Conservation (phyloP, 495 filamentous ascomycete species). For the Lasiosphaeria miniovina region DNA sequence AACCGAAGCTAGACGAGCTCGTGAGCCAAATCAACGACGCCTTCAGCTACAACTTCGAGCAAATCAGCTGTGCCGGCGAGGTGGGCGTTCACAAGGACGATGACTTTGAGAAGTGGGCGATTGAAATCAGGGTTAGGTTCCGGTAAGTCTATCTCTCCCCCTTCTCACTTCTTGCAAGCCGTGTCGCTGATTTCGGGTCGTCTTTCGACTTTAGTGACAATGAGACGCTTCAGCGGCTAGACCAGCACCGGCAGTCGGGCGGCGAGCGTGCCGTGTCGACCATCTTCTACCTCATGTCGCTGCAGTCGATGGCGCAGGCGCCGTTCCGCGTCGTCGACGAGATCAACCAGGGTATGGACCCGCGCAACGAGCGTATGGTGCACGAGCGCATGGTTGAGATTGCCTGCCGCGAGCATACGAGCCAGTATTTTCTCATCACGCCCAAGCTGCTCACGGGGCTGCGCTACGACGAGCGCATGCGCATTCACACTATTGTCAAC, state of each 20-base stretch:
- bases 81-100: constrained; percentile 77
- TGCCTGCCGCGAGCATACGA: constrained; percentile 71
- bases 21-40: constrained; percentile 80
- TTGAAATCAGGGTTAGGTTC: constrained; percentile 93
- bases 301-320: constrained; percentile 87
- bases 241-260: constrained; percentile 91
- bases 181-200: constrained; percentile 1
- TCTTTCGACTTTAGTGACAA: constrained; percentile 54
- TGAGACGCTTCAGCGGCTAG: constrained; percentile 78
- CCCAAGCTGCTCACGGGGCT: constrained; percentile 89
- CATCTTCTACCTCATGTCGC: constrained; percentile 98
- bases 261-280: constrained; percentile 95
- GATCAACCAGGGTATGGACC: constrained; percentile 99
- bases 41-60: constrained; percentile 84
- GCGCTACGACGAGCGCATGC: constrained; percentile 85
- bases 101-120: constrained; percentile 90
- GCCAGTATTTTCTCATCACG: constrained; percentile 91
- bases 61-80: constrained; percentile 94
- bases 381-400: constrained; percentile 96
- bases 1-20: constrained; percentile 77
- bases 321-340: constrained; percentile 99
- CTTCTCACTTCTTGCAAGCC: background rate
- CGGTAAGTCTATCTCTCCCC: constrained; percentile 48
- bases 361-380: constrained; percentile 94
- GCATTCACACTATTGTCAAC: constrained; percentile 87